These are phyloP conservation scores for Pythium diclinum DNA, from an alignment of 352 stramenopile species.

Conservation along the genomic window DNA sequence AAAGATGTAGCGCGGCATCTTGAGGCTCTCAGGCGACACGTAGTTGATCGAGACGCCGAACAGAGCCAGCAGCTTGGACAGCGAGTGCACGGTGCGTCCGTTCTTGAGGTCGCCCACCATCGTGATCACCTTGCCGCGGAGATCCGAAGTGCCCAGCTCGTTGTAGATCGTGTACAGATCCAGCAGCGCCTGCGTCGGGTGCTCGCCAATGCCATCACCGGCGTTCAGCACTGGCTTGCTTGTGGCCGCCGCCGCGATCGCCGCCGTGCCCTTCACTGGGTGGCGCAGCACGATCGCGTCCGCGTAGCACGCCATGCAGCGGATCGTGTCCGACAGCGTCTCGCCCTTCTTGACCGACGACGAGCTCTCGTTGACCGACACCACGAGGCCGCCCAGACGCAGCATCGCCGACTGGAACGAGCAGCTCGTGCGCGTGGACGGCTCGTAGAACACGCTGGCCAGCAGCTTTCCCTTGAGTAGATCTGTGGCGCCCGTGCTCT, in stretches of 20 bases:
- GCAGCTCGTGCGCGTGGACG: slow-evolving; percentile 96
- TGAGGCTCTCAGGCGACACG: slow-evolving; percentile 85
- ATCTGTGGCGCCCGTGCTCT: slow-evolving; percentile 62
- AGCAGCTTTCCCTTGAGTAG: slow-evolving; percentile 91
- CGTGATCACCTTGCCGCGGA: slow-evolving; percentile 90
- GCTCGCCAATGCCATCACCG: slow-evolving; percentile 95
- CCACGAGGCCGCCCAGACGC: slow-evolving; percentile 93
- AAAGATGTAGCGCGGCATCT: slow-evolving; percentile 83
- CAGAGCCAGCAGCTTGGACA: slow-evolving; percentile 93
- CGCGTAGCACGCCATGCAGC: slow-evolving; percentile 95
- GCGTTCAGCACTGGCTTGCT: slow-evolving; percentile 94
- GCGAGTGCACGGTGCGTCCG: slow-evolving; percentile 97
- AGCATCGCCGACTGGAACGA: slow-evolving; percentile 98
- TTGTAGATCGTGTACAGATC: slow-evolving; percentile 97
- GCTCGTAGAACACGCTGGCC: slow-evolving; percentile 98
- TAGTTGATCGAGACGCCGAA: slow-evolving; percentile 92
- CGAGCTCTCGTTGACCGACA: slow-evolving; percentile 92
- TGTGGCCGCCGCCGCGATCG: slow-evolving; percentile 70
- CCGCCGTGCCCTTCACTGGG: slow-evolving; percentile 86
- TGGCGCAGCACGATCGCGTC: slow-evolving; percentile 96
- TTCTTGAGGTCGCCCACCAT: slow-evolving; percentile 99
- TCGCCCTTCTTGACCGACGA: slow-evolving; percentile 98
- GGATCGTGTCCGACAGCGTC: slow-evolving; percentile 96
- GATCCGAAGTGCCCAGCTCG: slow-evolving; percentile 68
- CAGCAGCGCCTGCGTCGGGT: slow-evolving; percentile 98